Percentiles rank a stretch among this genome's conserved stretches.
Evolutionary conservation across 768 basidiomycete genomes (phyloP).

Genomic region (Tubosaeta sp.): DNA sequence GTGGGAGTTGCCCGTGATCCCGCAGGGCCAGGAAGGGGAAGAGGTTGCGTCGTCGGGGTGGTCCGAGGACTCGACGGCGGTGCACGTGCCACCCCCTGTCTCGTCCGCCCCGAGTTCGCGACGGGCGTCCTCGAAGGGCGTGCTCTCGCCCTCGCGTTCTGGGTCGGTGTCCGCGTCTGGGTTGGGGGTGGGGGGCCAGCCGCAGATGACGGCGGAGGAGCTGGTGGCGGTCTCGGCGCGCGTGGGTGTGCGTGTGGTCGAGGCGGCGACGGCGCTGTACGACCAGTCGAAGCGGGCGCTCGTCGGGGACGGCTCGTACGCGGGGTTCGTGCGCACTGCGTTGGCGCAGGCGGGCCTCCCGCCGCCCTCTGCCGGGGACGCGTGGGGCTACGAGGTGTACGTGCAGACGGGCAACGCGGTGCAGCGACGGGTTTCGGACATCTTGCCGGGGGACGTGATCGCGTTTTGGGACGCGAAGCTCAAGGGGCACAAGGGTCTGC

Average conservation of each 20-base stretch:
- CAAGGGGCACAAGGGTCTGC: conserved; percentile 76
- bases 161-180: conserved; percentile 12
- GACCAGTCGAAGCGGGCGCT: conserved; percentile 75
- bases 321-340: conserved; percentile 70
- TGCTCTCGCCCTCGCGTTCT: not conserved
- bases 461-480: conserved; percentile 71
- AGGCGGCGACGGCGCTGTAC: conserved; percentile 60
- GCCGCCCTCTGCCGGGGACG: conserved; percentile 22
- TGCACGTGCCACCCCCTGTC: conserved; percentile 24
- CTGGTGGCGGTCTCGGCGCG: conserved; percentile 66
- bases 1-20: conserved; percentile 66
- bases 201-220: conserved; percentile 51
- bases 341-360: conserved; percentile 62
- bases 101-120: conserved; percentile 5
- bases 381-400: conserved; percentile 75
- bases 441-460: conserved; percentile 83
- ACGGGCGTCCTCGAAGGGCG: conserved; percentile 6
- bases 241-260: conserved; percentile 70
- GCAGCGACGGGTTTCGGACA: conserved; percentile 70
- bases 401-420: conserved; percentile 63
- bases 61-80: conserved; percentile 52
- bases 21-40: conserved; percentile 42
- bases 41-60: conserved; percentile 54
- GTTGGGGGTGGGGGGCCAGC: not conserved
- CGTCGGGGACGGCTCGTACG: conserved; percentile 81